These are phyloP conservation scores for Pseudogymnoascus pannorum DNA, from an alignment of 2,329 filamentous ascomycete species.

Conservation along the genomic window DNA sequence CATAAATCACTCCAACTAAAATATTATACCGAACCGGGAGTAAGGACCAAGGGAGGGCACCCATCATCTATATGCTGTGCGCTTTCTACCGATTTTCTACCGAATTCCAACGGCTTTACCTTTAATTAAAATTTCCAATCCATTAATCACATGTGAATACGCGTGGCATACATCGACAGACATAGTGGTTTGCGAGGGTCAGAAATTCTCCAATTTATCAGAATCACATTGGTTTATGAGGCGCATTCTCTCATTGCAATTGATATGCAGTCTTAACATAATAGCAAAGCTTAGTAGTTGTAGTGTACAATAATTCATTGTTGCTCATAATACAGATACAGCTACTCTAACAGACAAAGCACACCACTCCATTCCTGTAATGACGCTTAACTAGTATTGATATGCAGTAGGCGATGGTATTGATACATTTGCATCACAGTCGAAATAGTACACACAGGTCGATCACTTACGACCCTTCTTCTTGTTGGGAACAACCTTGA, in stretches of 20 bases:
- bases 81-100: neutral
- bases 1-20: neutral
- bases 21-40: neutral
- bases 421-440: slow-evolving; percentile 8
- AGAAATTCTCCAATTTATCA: neutral
- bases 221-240: neutral
- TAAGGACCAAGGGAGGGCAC: neutral
- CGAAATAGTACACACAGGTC: neutral
- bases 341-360: slow-evolving; percentile 5
- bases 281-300: neutral
- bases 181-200: neutral
- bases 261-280: neutral
- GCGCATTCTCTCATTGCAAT: neutral
- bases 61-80: neutral
- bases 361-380: neutral
- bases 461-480: slow-evolving; percentile 78
- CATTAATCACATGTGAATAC: neutral
- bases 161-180: neutral
- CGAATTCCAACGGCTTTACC: neutral
- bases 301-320: slow-evolving; percentile 6
- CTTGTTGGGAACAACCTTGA: slow-evolving; percentile 85
- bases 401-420: slow-evolving; percentile 2
- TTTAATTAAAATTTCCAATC: neutral
- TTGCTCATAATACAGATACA: slow-evolving; percentile 7
- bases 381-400: neutral